Evolutionary conservation across 805 yeast species (phyloP).

Genomic region (Zygosaccharomyces rouxii): DNA sequence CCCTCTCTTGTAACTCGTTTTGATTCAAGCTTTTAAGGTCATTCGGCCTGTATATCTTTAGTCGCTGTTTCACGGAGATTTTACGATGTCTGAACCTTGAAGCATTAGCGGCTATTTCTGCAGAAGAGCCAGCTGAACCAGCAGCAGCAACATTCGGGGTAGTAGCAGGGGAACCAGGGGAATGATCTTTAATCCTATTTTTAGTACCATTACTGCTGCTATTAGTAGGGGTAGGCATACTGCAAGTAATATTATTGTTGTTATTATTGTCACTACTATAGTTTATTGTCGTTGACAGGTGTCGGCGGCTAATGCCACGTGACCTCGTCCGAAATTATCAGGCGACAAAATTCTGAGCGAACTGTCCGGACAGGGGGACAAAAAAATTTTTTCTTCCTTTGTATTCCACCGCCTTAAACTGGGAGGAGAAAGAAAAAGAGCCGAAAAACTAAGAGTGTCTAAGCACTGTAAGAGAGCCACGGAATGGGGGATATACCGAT

Average conservation of each 20-base stretch:
- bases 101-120: constrained; percentile 37
- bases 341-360: neutral
- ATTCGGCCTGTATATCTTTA: constrained; percentile 68
- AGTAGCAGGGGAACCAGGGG: constrained; percentile 5
- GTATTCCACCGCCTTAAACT: neutral
- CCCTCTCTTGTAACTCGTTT: constrained; percentile 57
- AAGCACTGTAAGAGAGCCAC: neutral
- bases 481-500: neutral
- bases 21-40: constrained; percentile 80
- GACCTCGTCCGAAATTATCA: constrained; percentile 1
- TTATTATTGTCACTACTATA: neutral
- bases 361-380: constrained; percentile 5
- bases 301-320: constrained; percentile 1
- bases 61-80: constrained; percentile 84
- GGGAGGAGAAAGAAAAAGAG: neutral
- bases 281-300: neutral
- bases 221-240: constrained; percentile 16
- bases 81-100: constrained; percentile 92
- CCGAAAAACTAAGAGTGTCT: neutral
- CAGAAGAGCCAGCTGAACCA: constrained; percentile 11
- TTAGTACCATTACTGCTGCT: constrained; percentile 7
- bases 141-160: constrained; percentile 2
- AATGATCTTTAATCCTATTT: constrained; percentile 8
- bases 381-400: constrained; percentile 3
- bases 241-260: neutral